Percentiles rank a stretch among this genome's conserved stretches.
Evolutionary conservation across 2,329 filamentous ascomycete species (phyloP).

Genomic region (Calonectria pseudoreteaudii): DNA sequence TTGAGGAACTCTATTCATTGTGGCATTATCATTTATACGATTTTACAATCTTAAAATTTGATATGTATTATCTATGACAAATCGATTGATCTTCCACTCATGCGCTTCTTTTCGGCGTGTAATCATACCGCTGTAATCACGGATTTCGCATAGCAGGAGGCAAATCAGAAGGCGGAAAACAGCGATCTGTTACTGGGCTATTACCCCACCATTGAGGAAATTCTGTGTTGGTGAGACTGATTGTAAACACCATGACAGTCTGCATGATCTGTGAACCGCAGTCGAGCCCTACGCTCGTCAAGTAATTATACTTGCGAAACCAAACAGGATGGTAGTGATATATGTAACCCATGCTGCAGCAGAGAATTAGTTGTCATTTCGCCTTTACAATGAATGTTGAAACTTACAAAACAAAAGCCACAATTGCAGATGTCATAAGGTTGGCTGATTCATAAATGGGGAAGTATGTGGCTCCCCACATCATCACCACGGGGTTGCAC

Average conservation of each 20-base stretch:
- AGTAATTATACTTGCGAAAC: conserved; percentile 6
- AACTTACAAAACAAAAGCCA: not conserved
- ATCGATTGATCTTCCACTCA: no score
- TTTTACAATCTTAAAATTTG: no score
- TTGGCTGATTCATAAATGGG: not conserved
- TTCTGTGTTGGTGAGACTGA: not conserved
- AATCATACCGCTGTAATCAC: not conserved
- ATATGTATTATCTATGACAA: no score
- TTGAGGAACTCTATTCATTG: no score
- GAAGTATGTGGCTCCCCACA: conserved; percentile 1
- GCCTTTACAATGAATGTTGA: no score
- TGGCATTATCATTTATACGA: no score
- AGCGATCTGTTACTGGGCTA: not conserved
- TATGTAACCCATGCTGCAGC: not conserved
- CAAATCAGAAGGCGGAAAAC: not conserved
- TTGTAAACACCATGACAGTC: not conserved
- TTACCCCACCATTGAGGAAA: not conserved
- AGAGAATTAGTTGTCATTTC: not conserved
- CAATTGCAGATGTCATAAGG: not conserved
- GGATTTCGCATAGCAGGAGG: not conserved
- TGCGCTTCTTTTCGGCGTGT: no score
- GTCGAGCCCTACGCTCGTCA: not conserved
- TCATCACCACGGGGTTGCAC: not conserved
- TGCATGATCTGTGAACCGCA: not conserved
- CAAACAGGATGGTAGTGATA: not conserved